Evolutionary conservation across 1,284 basidiomycete genomes (phyloP).

Genomic region (Vanrija pseudolonga): DNA sequence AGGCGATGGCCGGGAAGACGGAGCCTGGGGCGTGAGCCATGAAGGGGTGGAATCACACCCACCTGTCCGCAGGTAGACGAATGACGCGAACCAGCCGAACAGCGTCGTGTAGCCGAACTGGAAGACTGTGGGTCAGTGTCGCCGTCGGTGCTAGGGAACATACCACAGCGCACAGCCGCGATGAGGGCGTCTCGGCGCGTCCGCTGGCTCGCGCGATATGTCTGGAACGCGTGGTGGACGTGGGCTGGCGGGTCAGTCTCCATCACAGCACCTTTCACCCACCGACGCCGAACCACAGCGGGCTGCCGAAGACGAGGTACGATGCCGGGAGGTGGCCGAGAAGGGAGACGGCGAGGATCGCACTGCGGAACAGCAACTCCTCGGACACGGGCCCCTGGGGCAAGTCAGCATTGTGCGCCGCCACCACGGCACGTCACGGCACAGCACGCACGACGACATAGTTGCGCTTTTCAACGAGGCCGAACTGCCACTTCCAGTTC

Average conservation of each 20-base stretch:
- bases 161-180: conserved; percentile 62
- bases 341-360: conserved; percentile 69
- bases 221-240: conserved; percentile 84
- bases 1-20: conserved; percentile 57
- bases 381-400: conserved; percentile 81
- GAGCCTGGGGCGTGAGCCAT: conserved; percentile 28
- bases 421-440: not conserved
- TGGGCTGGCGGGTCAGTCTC: conserved; percentile 61
- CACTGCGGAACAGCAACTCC: conserved; percentile 86
- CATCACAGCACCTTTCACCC: conserved; percentile 43
- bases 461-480: conserved; percentile 59
- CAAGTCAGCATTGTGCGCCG: conserved; percentile 3
- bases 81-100: conserved; percentile 86
- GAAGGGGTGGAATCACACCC: conserved; percentile 31
- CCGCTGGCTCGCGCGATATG: conserved; percentile 66
- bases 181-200: conserved; percentile 60
- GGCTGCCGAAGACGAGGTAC: conserved; percentile 71
- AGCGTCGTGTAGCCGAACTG: conserved; percentile 85
- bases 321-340: conserved; percentile 59
- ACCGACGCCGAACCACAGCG: conserved; percentile 86
- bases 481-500: conserved; percentile 12
- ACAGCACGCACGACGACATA: conserved; percentile 69
- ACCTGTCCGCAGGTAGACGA: conserved; percentile 76
- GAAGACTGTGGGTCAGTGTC: conserved; percentile 57
- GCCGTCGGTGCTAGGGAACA: conserved; percentile 36